Evolutionary conservation across 2,329 filamentous ascomycete species (phyloP), one percentile per base, ranked within the genome.

Genomic region (Exophiala alcalophila): DNA sequence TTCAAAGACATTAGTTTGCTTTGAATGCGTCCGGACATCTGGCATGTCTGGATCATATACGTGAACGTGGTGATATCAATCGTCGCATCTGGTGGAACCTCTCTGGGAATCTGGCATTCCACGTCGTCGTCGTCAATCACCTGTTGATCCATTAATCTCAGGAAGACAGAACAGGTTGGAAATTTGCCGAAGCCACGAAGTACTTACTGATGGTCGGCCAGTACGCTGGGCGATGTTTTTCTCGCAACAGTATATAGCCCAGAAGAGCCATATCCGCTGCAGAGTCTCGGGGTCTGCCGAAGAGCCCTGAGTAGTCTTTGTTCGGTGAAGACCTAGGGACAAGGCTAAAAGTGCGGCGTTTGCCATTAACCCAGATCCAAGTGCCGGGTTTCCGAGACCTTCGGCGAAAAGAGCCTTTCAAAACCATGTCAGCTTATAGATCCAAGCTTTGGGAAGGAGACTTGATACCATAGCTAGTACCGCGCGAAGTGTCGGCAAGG

Each of bases 391-490:
- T 18, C 34, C 43, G 19, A 40, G 9, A 10, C 35, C 30, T 30
- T 46, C 43, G 9, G 43, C 26, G 20, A 40, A 40, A 7, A 34
- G 25, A 3, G 36, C 19, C 41, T 44, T n/a, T n/a, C n/a, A n/a
- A n/a, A n/a, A n/a, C n/a, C n/a, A n/a, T n/a, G n/a, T 29, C 6
- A 12, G 27, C 5, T 7, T 29, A 12, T 14, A 29, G 27, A 5
- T 5, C n/a, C 6, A 7, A 12, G 27, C n/a, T 14, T 12, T 29
- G 11, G 5, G n/a, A 10, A 29, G n/a, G n/a, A 29, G 11, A 12
- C 27, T 29, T 29, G n/a, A n/a, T n/a, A n/a, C n/a, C n/a, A n/a
- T n/a, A n/a, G n/a, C n/a, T n/a, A n/a, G n/a, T n/a, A n/a, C n/a
- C n/a, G n/a, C n/a, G n/a, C n/a, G n/a, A n/a, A n/a, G n/a, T n/a